Conservation (phyloP, 768 basidiomycete species). For the Xerocomellus dryophilus region DNA sequence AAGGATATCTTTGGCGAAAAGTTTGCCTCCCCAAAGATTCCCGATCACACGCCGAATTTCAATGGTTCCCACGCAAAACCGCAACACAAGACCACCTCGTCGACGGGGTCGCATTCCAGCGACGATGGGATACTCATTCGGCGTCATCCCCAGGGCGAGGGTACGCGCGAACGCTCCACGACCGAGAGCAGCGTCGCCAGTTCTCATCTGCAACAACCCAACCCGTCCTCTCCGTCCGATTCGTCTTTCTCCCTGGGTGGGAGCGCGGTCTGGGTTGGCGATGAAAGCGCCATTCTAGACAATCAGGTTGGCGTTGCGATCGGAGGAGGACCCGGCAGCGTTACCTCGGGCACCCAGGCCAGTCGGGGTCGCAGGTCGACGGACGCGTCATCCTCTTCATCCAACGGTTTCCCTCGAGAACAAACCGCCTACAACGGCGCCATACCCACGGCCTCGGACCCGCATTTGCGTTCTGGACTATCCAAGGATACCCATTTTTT, state of each 20-base stretch:
- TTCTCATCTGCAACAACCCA: conserved; percentile 28
- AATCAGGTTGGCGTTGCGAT: conserved; percentile 35
- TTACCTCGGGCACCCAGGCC: conserved; percentile 43
- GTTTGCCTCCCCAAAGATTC: conserved; percentile 42
- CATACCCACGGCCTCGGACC: conserved; percentile 45
- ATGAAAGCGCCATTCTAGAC: conserved; percentile 59
- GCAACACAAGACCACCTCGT: conserved; percentile 47
- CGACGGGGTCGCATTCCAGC: conserved; percentile 62
- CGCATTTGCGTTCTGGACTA: conserved; percentile 45
- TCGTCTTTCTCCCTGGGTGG: conserved; percentile 75
- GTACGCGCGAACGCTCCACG: conserved; percentile 39
- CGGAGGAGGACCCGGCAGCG: conserved; percentile 47
- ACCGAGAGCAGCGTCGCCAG: conserved; percentile 38
- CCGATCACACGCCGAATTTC: conserved; percentile 6
- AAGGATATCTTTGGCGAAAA: conserved; percentile 92
- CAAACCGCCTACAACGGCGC: conserved; percentile 35
- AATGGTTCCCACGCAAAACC: conserved; percentile 28
- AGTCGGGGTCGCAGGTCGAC: conserved; percentile 61
- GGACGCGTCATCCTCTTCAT: conserved; percentile 65
- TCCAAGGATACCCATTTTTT: conserved; percentile 93
- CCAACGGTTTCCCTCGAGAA: conserved; percentile 50
- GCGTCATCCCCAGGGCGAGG: conserved; percentile 24
- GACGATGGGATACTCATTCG: conserved; percentile 63
- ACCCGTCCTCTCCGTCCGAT: conserved; percentile 60
- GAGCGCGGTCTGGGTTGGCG: conserved; percentile 82